Evolutionary conservation across 352 stramenopile species (phyloP).

Genomic region (Globisporangium acanthophoron): DNA sequence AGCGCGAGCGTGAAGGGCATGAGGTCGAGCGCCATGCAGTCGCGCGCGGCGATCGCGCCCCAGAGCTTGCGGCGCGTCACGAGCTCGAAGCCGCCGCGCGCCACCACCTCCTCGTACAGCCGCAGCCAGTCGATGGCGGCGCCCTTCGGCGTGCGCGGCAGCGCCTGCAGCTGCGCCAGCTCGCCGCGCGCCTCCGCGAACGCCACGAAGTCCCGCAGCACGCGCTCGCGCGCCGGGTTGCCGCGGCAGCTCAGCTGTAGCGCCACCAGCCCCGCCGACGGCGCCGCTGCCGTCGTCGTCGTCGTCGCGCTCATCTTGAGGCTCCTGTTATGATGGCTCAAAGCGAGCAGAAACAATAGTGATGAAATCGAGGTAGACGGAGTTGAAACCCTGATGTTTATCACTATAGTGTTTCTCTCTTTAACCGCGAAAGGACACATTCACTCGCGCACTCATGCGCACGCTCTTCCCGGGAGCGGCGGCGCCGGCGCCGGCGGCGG

Average conservation of each 20-base stretch:
- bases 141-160: slow-evolving; percentile 50
- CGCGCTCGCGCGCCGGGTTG: slow-evolving; percentile 49
- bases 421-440: not conserved
- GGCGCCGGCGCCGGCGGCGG: not conserved
- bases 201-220: slow-evolving; percentile 49
- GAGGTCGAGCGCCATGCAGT: slow-evolving; percentile 52
- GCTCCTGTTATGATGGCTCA: too few species aligned
- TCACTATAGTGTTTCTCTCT: not conserved
- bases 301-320: not conserved
- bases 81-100: slow-evolving; percentile 45
- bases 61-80: slow-evolving; percentile 54
- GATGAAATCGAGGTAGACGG: not conserved
- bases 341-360: not conserved
- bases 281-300: slow-evolving; percentile 13
- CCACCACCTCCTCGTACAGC: slow-evolving; percentile 78
- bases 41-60: slow-evolving; percentile 36
- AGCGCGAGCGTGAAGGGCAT: slow-evolving; percentile 58
- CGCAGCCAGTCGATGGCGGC: slow-evolving; percentile 65
- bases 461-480: slow-evolving; percentile 5
- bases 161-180: slow-evolving; percentile 30
- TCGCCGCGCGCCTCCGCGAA: slow-evolving; percentile 50
- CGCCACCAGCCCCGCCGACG: slow-evolving; percentile 36
- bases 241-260: slow-evolving; percentile 67
- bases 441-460: slow-evolving; percentile 4
- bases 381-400: not conserved